Conservation (phyloP, 2,329 filamentous ascomycete species). For the Daldinia eschscholtzii region DNA sequence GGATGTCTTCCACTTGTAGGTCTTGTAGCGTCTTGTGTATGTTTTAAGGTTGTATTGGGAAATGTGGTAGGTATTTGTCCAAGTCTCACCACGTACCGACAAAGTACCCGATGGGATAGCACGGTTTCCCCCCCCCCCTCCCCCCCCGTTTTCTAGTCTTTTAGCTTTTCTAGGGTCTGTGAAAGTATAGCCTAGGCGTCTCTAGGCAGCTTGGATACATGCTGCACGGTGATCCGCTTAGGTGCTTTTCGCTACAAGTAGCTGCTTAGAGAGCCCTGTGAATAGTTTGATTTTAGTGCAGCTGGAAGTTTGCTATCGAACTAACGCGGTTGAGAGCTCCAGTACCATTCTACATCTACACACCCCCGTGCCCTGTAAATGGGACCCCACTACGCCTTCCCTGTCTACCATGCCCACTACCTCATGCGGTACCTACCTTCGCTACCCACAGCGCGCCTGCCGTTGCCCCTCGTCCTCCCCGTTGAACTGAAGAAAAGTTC, state of each 20-base stretch:
- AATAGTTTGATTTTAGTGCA: conserved; percentile 33
- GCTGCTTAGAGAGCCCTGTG: conserved; percentile 31
- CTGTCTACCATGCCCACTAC: conserved; percentile 28
- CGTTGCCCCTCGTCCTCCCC: not conserved
- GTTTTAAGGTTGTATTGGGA: conserved; percentile 1
- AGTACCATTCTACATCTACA: conserved; percentile 35
- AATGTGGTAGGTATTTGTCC: conserved; percentile 11
- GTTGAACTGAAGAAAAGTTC: not conserved
- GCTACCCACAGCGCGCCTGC: conserved; percentile 31
- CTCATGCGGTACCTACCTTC: conserved; percentile 21
- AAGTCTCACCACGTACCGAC: conserved; percentile 20
- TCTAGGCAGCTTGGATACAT: conserved; percentile 29
- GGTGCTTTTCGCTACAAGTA: conserved; percentile 21
- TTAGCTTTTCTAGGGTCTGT: conserved; percentile 1
- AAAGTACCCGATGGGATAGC: conserved; percentile 19
- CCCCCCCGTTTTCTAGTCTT: conserved; percentile 5
- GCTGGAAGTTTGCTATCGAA: conserved; percentile 35
- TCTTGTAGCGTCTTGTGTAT: not conserved
- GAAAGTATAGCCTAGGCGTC: conserved; percentile 10
- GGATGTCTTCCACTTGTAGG: not conserved
- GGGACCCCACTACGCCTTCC: conserved; percentile 12
- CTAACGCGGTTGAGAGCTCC: conserved; percentile 34
- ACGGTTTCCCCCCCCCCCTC: too few relatives aligned
- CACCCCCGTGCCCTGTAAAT: conserved; percentile 30
- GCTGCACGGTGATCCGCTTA: conserved; percentile 34